Evolutionary conservation across 2,329 filamentous ascomycete species (phyloP).

Genomic region (Colletotrichum spaethianum): DNA sequence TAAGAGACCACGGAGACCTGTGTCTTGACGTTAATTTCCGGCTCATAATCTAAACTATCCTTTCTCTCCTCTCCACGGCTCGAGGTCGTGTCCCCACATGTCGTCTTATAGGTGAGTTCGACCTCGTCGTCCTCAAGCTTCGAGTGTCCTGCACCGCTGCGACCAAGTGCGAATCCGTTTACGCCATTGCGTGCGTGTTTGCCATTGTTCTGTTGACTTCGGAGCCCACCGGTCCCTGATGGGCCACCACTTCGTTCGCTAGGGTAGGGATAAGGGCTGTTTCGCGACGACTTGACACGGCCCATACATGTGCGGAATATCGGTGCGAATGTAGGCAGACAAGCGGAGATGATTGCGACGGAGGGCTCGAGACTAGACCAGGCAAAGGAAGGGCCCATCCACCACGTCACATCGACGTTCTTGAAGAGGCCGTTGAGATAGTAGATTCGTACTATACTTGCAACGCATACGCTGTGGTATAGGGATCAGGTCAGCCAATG

Average conservation of each 20-base stretch:
- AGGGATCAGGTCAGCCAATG: neutral
- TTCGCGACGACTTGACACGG: neutral
- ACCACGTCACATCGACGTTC: slow-evolving; percentile 28
- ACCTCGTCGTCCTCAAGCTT: slow-evolving; percentile 14
- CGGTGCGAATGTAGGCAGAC: slow-evolving; percentile 55
- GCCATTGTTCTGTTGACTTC: neutral
- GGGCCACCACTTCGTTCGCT: neutral
- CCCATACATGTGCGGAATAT: slow-evolving; percentile 33
- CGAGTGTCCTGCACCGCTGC: neutral
- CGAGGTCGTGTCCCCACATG: neutral
- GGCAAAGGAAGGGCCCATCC: slow-evolving; percentile 44
- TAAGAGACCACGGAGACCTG: slow-evolving; percentile 16
- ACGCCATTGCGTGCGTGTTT: neutral
- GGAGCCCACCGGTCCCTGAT: neutral
- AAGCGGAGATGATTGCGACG: slow-evolving; percentile 55
- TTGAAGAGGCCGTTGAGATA: slow-evolving; percentile 20
- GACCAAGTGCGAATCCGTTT: neutral
- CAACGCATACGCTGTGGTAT: slow-evolving; percentile 11
- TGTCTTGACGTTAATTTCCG: neutral
- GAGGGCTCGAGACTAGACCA: slow-evolving; percentile 59
- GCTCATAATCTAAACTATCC: slow-evolving; percentile 5
- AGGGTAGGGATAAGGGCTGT: slow-evolving; percentile 3
- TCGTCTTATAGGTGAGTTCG: slow-evolving; percentile 8
- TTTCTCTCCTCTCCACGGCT: slow-evolving; percentile 3
- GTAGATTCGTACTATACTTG: slow-evolving; percentile 22